Evolutionary conservation across 2,329 filamentous ascomycete species (phyloP), one percentile per base, ranked within the genome.

Genomic region (Fusarium nygamai): DNA sequence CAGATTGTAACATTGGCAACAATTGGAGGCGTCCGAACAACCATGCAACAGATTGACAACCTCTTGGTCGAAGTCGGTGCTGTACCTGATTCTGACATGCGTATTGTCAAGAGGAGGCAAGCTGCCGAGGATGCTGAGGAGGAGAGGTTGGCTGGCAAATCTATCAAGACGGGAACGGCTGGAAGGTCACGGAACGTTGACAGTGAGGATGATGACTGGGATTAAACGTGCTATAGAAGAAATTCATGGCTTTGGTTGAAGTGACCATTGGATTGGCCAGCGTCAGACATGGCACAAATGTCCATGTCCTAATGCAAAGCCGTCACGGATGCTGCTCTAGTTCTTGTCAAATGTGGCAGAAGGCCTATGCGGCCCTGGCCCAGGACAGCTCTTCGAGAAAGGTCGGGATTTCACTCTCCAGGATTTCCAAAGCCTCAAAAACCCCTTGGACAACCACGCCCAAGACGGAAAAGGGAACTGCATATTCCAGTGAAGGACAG

Each of bases 1-100:
- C 96, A 99, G 84, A 85, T 98, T 59, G 93, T 99, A n/a, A 98
- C 96, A 8, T 84, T 99, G 73, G 89, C 90, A 78, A 94, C 94
- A 61, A 83, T 98, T 51, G 91, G 91, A 16, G 96, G 96, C 8
- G 88, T 89, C 8, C 88, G 88, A 73, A 94, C 92, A 64, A 91
- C 86, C 75, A 88, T 94, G 85, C 84, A 89, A 83, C 92, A 97
- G 80, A 85, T 98, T 68, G 95, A 98, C 81, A 90, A 92, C 75
- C 81, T 98, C 46, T 85, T 99, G 43, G 89, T 98, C 5, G 92
- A 95, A 54, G 87, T 97, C 43, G 95, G 95, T 7, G 96, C 95
- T 4, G 86, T 98, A 22, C 89, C 91, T 61, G 88, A 92, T 57
- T 92, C 91, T 65, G 96, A 99, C 81, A 89, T 94, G 83, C 91